These are phyloP conservation scores for Picea engelmannii DNA, from an alignment of 83 land plant species.

Conservation along the genomic window DNA sequence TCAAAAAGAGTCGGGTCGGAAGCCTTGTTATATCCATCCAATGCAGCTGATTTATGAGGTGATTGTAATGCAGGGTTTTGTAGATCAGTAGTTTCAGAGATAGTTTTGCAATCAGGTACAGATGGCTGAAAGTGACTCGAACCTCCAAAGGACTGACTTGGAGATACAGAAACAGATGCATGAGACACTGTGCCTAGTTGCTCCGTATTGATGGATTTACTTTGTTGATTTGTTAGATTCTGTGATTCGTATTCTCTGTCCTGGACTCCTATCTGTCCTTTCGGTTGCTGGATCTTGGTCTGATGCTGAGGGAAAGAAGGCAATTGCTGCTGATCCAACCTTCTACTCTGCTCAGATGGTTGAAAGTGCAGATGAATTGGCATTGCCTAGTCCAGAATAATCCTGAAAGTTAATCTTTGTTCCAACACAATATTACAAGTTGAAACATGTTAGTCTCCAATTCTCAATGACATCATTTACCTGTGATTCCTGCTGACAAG, in stretches of 20 bases:
- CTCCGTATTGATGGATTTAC: constrained; percentile 2
- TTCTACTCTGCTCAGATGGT: constrained; percentile 15
- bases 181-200: constrained; percentile 9
- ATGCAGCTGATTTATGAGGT: constrained; percentile 14
- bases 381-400: constrained; percentile 6
- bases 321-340: constrained; percentile 17
- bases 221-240: constrained; percentile 1
- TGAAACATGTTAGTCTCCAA: not conserved
- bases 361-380: constrained; percentile 6
- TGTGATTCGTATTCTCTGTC: constrained; percentile 11
- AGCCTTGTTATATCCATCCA: constrained; percentile 37
- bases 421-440: not conserved
- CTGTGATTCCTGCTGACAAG: constrained; percentile 15
- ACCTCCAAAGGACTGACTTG: not conserved
- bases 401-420: not conserved
- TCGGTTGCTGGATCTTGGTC: constrained; percentile 6
- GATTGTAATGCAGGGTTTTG: constrained; percentile 8
- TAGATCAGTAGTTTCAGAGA: not conserved
- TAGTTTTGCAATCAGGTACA: constrained; percentile 6
- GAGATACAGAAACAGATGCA: constrained; percentile 13
- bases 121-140: not conserved
- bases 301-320: constrained; percentile 7
- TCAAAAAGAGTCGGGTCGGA: constrained; percentile 61
- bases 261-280: not conserved
- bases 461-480: not conserved